Evolutionary conservation across 176 grass and related monocot species (phyloP), one percentile per base, ranked within the genome.

Genomic region (Oryza longistaminata): DNA sequence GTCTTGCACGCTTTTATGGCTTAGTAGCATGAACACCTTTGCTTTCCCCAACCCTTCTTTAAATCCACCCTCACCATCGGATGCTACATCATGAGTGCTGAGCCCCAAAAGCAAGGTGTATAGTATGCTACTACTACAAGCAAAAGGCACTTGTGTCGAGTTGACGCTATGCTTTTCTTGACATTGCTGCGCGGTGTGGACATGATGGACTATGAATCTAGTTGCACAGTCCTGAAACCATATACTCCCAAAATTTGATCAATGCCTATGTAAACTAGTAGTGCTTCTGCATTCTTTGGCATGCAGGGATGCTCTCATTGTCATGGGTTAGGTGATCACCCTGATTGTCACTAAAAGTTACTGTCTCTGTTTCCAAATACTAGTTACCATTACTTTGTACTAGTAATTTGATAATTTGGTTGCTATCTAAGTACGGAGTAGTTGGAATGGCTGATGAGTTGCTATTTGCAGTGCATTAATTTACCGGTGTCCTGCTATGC

Each of bases 11-110:
- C 88, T 90, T 90, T 58, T 55, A 78, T 72, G 83, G 77, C 82
- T 76, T 85, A 69, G 68, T 85, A 69, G 68, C 68, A 83, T 83
- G 84, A 85, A 61, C 40, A 82, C 43, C 68, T 69, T 79, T 85
- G 78, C 74, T 75, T 87, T 87, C 78, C 68, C 71, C 80, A 68
- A 83, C 50, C 69, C 84, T 78, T 19, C 75, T 87, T 83, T 90
- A 90, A 75, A 75, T 75, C 85, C 85, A 16, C 48, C 25, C 17
- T 76, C 55, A 22, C 68, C 68, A 68, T 74, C 79, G 79, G 79
- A 83, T 79, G 80, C 74, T 61, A 78, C 72, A 74, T 58, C 75
- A 87, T 90, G 80, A 83, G 84, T 83, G 62, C 13, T 76, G 73
- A 87, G 31, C 80, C 84, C 84, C 48, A 75, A 83, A 89, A 85